Evolutionary conservation across 129 eudicot species (phyloP).

Genomic region (Flaveria sonorensis): DNA sequence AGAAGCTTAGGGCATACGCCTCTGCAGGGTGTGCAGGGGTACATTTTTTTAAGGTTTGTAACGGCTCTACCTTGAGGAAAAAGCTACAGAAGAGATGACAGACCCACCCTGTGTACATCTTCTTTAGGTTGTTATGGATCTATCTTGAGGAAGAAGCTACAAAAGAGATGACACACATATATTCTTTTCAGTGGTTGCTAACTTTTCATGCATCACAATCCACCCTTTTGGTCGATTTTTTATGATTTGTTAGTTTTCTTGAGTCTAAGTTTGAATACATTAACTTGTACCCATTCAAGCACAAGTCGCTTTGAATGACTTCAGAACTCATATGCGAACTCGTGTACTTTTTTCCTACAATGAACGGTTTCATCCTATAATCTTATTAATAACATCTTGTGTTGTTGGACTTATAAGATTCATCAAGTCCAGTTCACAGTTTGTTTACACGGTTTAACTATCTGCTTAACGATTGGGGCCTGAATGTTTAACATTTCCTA

Average conservation of each 20-base stretch:
- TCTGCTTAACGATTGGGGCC: too few relatives aligned
- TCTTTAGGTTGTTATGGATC: too few relatives aligned
- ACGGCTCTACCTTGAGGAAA: slow-evolving; percentile 33
- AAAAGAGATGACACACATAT: too few relatives aligned
- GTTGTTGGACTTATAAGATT: too few relatives aligned
- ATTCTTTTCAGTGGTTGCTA: too few relatives aligned
- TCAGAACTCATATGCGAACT: background rate
- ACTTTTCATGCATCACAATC: too few relatives aligned
- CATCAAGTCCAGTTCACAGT: too few relatives aligned
- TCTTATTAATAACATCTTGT: background rate
- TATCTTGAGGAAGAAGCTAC: too few relatives aligned
- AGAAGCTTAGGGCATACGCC: slow-evolving; percentile 68
- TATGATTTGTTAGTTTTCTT: background rate
- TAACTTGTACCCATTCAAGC: background rate
- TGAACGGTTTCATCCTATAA: background rate
- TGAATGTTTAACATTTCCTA: too few relatives aligned
- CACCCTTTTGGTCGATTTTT: background rate
- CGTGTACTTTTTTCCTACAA: background rate
- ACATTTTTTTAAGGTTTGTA: slow-evolving; percentile 13
- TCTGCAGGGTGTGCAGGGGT: slow-evolving; percentile 38
- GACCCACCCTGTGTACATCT: background rate
- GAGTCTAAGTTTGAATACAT: background rate
- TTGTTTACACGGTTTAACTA: too few relatives aligned
- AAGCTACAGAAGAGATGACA: slow-evolving; percentile 31
- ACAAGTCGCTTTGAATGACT: background rate